Evolutionary conservation across 768 basidiomycete species (phyloP), one percentile per base, ranked within the genome.

Genomic region (Calocera cornea): DNA sequence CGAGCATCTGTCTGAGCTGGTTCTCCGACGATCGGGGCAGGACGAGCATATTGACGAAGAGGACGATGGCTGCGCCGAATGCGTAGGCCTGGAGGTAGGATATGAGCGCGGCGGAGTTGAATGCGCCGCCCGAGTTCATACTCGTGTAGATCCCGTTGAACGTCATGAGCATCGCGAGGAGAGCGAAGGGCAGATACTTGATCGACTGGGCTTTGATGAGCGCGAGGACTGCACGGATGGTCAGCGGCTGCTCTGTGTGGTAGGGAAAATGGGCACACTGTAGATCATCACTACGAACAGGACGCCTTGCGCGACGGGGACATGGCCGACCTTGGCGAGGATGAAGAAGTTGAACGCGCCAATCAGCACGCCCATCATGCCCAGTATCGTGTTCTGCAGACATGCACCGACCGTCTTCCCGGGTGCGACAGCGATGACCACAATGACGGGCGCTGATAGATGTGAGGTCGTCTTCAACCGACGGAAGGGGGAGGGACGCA

Each of bases 301-400:
- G 49, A 77, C 71, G 19, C 71, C 76, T 60, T 76, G 76, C 0
- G 74, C 74, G 44, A 76, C 73, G 22, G 70, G 72, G 31, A 70
- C 70, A 63, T 49, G 49, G 19, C 64, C 68, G 16, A 77, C 69
- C 34, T 76, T 72, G 24, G 76, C 75, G 0, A 76, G 70, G 17
- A 77, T 73, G 3, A 73, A 66, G 68, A 76, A 77, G 68, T 66
- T 67, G 1, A 69, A 40, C 7, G 72, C 69, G 0, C 69, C 75
- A 27, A 74, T 68, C 2, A 72, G 44, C 0, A 73, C 67, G 0
- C 68, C 74, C n/a, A 69, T 65, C 11, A 74, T 2, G 3, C 68
- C 70, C 34, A 72, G 50, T 31, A 60, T 29, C 17, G 69, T 34
- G 0, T 71, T 70, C 66, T 75, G 71, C 33, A 73, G 34, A 65